phyloP scores from a whole-genome alignment of 768 basidiomycete genomes.

The Cystofilobasidium macerans region DNA sequence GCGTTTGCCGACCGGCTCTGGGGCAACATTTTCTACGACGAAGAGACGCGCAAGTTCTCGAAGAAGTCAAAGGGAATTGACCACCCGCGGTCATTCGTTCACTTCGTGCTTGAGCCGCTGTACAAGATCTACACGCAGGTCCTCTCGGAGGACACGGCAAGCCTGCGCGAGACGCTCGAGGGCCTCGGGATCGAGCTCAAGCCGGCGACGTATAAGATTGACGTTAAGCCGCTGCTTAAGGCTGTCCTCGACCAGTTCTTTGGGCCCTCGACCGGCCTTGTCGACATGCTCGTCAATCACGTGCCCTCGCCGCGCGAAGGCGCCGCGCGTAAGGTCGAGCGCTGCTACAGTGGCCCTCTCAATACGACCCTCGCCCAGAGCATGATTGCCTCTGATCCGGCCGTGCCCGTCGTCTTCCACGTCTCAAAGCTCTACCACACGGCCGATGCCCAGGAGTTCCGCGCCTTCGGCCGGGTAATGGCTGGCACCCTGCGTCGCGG shows the following conservation, averaged over 20 bases:
- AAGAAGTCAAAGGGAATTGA: conserved; percentile 57
- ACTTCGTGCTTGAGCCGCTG: conserved; percentile 89
- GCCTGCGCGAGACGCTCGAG: conserved; percentile 64
- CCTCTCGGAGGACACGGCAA: conserved; percentile 84
- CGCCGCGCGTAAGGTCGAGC: conserved; percentile 48
- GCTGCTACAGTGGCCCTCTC: conserved; percentile 80
- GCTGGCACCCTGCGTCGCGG: conserved; percentile 81
- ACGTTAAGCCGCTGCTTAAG: conserved; percentile 86
- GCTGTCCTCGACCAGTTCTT: conserved; percentile 93
- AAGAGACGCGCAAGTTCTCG: conserved; percentile 74
- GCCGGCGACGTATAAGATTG: conserved; percentile 96
- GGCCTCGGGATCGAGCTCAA: conserved; percentile 74
- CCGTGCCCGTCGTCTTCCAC: conserved; percentile 85
- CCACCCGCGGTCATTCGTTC: conserved; percentile 72
- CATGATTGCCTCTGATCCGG: conserved; percentile 71
- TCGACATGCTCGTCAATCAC: conserved; percentile 83
- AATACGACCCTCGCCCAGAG: conserved; percentile 62
- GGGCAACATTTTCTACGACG: conserved; percentile 95
- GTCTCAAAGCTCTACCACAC: conserved; percentile 91
- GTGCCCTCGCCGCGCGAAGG: conserved; percentile 55
- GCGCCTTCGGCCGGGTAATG: conserved; percentile 87
- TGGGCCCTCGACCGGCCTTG: conserved; percentile 72
- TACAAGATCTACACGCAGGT: conserved; percentile 93
- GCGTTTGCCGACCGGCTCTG: conserved; percentile 84
- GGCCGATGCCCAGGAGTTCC: conserved; percentile 89